Evolutionary conservation across 2,329 filamentous ascomycete species (phyloP).

Genomic region (Fusarium neocosmosporiellum): DNA sequence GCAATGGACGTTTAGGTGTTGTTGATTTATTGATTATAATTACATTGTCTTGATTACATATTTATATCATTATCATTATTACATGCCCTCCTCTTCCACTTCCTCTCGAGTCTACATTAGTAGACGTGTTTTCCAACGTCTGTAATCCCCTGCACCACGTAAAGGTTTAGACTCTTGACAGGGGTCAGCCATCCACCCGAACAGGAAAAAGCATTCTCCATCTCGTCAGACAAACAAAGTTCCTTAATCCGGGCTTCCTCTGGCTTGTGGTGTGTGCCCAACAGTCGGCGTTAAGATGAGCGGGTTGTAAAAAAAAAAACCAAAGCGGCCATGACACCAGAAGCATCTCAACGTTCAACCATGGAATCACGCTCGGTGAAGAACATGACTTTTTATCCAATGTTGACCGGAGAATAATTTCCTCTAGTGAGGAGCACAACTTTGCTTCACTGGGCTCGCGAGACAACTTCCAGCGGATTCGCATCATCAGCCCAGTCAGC

Average conservation of each 20-base stretch:
- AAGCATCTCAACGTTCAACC: conserved; percentile 9
- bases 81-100: conserved; percentile 1
- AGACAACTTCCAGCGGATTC: conserved; percentile 34
- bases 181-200: conserved; percentile 35
- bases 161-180: conserved; percentile 44
- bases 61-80: conserved; percentile 9
- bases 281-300: conserved; percentile 46
- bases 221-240: not conserved
- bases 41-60: conserved; percentile 17
- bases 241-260: conserved; percentile 18
- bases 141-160: conserved; percentile 43
- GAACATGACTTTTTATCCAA: not conserved
- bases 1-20: not conserved
- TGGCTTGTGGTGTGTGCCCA: conserved; percentile 34
- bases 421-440: not conserved
- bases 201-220: not conserved
- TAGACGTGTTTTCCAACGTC: conserved; percentile 24
- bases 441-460: conserved; percentile 30
- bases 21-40: conserved; percentile 6
- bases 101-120: conserved; percentile 38
- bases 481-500: conserved; percentile 23
- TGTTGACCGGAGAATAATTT: conserved; percentile 12
- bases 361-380: not conserved
- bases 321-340: not conserved
- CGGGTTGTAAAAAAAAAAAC: conserved; percentile 19